Base-by-base conservation (phyloP, 371 early-diverging fungal genomes). In the Syncephalastrum monosporum region DNA sequence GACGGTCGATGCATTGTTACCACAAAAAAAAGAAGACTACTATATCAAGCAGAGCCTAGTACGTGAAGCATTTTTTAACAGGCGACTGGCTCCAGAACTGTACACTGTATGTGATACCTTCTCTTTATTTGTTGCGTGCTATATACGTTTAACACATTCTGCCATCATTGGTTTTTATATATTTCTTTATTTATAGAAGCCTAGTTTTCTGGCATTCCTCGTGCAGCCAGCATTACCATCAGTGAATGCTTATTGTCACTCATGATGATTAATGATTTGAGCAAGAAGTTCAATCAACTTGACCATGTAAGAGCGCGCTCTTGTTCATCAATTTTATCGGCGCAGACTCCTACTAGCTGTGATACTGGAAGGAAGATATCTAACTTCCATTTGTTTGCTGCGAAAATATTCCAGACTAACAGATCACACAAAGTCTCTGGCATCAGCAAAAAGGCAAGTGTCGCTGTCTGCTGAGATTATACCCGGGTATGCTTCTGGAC, bases 41-140 rank as follows among this genome's bases (percentile, higher is more conserved):
- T 48, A 63, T 16, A 53, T 65, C 50, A 72, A 68, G 50, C 17
- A 25, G 6, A 42, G 29, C 13, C 72, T 68, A 3, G 59, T 68
- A n/a, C 6, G 50, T 12, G 72, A 72, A 61, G 42, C 72, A 5
- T 5, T 72, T n/a, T n/a, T n/a, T n/a, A n/a, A n/a, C n/a, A n/a
- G n/a, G n/a, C n/a, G n/a, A n/a, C n/a, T n/a, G n/a, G n/a, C n/a
- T n/a, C n/a, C n/a, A n/a, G n/a, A n/a, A n/a, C n/a, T n/a, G n/a
- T n/a, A n/a, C n/a, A n/a, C n/a, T n/a, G n/a, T n/a, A n/a, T n/a
- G n/a, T n/a, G n/a, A n/a, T n/a, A n/a, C n/a, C n/a, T n/a, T n/a
- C n/a, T n/a, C n/a, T n/a, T n/a, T n/a, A n/a, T n/a, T n/a, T n/a
- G n/a, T n/a, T n/a, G n/a, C n/a, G n/a, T n/a, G n/a, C n/a, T n/a